These are phyloP conservation scores for Thermoascus crustaceus DNA, from an alignment of 2,329 filamentous ascomycete genomes.

Conservation along the genomic window DNA sequence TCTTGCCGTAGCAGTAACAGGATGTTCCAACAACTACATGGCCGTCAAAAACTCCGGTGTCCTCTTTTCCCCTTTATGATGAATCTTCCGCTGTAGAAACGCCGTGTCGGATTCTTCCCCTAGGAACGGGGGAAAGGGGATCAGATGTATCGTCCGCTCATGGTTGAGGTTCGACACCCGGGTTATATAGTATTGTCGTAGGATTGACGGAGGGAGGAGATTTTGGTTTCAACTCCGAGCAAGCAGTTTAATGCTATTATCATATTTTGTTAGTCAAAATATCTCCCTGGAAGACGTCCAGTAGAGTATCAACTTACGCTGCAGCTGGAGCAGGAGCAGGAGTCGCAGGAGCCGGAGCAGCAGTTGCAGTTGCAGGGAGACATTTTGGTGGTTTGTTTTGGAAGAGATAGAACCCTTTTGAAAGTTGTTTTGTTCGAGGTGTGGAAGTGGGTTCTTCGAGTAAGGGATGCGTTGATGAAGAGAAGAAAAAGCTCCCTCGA, in stretches of 20 bases:
- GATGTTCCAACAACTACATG: too few relatives aligned
- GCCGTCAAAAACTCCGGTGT: not conserved
- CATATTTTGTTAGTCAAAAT: not conserved
- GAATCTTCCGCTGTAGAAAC: not conserved
- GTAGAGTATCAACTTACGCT: constrained; percentile 19
- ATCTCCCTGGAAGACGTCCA: too few relatives aligned
- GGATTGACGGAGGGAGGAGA: not conserved
- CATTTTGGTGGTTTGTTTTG: constrained; percentile 25
- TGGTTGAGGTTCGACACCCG: too few relatives aligned
- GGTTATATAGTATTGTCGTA: not conserved
- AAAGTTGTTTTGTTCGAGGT: too few relatives aligned
- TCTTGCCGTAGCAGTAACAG: not conserved
- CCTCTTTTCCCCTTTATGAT: not conserved
- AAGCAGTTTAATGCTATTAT: not conserved
- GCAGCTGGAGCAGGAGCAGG: constrained; percentile 33
- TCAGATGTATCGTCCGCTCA: too few relatives aligned
- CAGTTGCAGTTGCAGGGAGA: constrained; percentile 35
- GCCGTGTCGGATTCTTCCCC: not conserved
- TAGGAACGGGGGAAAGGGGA: too few relatives aligned
- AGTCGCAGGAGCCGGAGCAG: constrained; percentile 33
- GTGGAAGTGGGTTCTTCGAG: too few relatives aligned
- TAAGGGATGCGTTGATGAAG: too few relatives aligned
- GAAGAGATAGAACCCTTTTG: constrained; percentile 10
- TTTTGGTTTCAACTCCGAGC: not conserved
- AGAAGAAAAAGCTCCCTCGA: too few relatives aligned